phyloP scores from a whole-genome alignment of 139 green algal genomes.

The Pedinophyceae sp. region DNA sequence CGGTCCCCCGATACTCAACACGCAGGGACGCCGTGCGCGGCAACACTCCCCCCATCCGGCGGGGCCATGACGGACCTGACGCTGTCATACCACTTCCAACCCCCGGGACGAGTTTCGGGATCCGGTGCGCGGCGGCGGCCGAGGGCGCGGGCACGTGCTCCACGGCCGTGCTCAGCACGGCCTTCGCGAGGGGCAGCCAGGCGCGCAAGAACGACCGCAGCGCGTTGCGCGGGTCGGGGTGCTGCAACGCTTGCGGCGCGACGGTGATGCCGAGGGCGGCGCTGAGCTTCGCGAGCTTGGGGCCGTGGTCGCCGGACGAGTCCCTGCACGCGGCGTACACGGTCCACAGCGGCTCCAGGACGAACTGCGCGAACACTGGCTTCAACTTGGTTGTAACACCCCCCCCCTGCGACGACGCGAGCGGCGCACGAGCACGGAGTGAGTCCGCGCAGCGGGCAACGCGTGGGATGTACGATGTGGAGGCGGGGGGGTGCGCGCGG shows the following conservation, averaged over 20 bases:
- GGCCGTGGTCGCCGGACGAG: neutral
- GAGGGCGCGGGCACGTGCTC: conserved; percentile 55
- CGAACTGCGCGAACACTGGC: conserved; percentile 88
- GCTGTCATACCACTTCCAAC: no score
- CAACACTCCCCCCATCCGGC: no score
- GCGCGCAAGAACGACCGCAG: conserved; percentile 29
- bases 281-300: conserved; percentile 10
- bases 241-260: conserved; percentile 18
- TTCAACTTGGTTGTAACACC: conserved; percentile 25
- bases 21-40: no score
- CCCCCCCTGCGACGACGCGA: no score
- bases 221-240: conserved; percentile 35
- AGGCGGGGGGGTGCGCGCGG: no score
- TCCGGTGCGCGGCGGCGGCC: conserved; percentile 34
- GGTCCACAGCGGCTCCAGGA: conserved; percentile 62
- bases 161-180: conserved; percentile 72
- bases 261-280: conserved; percentile 37
- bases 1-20: no score
- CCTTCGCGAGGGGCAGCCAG: conserved; percentile 69
- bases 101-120: conserved; percentile 31
- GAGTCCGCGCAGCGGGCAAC: no score
- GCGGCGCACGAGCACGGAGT: no score
- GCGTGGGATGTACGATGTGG: no score
- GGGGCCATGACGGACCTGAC: no score
- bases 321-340: conserved; percentile 10